Evolutionary conservation across 2,329 filamentous ascomycete genomes (phyloP), one percentile per base, ranked within the genome.

Genomic region (Cytospora paraplurivora): DNA sequence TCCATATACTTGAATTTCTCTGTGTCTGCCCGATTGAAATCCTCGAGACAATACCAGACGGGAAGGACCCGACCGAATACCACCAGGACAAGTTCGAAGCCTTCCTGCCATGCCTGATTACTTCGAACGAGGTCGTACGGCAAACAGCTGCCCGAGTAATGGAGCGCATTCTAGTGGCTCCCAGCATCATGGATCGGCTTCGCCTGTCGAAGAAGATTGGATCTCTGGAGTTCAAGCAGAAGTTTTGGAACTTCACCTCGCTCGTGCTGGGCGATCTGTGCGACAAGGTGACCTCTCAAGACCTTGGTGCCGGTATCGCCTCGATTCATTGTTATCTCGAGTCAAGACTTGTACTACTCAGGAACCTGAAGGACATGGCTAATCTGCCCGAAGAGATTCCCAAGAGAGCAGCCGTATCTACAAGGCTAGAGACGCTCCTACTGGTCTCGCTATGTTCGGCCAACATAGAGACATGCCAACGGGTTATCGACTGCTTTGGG

Each of bases 401-500:
- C 1, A 84, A 89, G 68, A 78, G 85, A 37, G 78, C 78, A 32
- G 76, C 77, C 17, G 80, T 83, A 15, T 81, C 79, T 5, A 81
- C 79, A 7, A 85, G 82, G 68, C 76, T 87, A 5, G 88, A 90
- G 73, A 88, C 85, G 0, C 78, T 85, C 1, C 80, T 90, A 49
- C 75, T 90, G 6, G 81, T 88, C 11, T 83, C 85, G 1, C 78
- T 90, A 8, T 90, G 87, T 70, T 89, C 87, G 17, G 80, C 85
- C 7, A 85, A 88, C 64, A 82, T 90, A 41, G 85, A 88, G 54
- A 85, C 82, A 8, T 90, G 88, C 69, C 86, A 87, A 68, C 76
- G 86, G 15, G 86, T 88, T 10, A 88, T 85, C 1, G 81, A 81
- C 15, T 87, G 85, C 68, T 85, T 89, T 59, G 81, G 81, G 4